Evolutionary conservation across 2,329 filamentous ascomycete species (phyloP), one percentile per base, ranked within the genome.

Genomic region (Phyllosticta paracitricarpa): DNA sequence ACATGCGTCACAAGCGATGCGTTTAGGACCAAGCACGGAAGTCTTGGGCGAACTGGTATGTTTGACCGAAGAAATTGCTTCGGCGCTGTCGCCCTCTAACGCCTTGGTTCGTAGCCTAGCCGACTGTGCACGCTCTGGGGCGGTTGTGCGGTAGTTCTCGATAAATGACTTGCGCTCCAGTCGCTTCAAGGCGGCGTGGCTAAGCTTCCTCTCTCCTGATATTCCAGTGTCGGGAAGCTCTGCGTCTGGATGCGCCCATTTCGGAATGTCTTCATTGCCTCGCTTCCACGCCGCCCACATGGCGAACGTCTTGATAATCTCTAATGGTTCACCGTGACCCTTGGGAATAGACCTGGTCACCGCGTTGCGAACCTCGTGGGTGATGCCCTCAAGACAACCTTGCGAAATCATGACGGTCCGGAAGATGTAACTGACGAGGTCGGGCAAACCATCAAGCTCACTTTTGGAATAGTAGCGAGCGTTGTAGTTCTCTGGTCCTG

Each of bases 201-300:
- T 82, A 5, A 82, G 72, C 66, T 82, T 84, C 72, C 83, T 84
- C 58, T 81, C 79, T 2, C 64, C 63, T 7, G 62, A 51, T 12
- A 73, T 70, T 19, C 63, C 58, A 12, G 64, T 54, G 58, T 73
- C 81, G 54, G 79, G 78, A 54, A 83, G 75, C 17, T 79, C 76
- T 54, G 78, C 78, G 65, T 84, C 82, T 1, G 81, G 81, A 61
- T 82, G 77, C 51, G 84, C 84, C 84, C 84, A 88, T 54, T 80
- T 76, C 30, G 84, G 83, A 56, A 84, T 81, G 61, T 75, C 75
- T 64, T 86, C 83, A 67, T 86, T 85, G 10, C 85, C 85, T 60
- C 82, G 80, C 69, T 88, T 87, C 84, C 84, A 87, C 2, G 84
- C 82, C 62, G 82, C 79, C 85, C 85, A 88, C 61, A 86, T 76